phyloP scores from a whole-genome alignment of 2,329 filamentous ascomycete genomes.

The Fusarium coicis region DNA sequence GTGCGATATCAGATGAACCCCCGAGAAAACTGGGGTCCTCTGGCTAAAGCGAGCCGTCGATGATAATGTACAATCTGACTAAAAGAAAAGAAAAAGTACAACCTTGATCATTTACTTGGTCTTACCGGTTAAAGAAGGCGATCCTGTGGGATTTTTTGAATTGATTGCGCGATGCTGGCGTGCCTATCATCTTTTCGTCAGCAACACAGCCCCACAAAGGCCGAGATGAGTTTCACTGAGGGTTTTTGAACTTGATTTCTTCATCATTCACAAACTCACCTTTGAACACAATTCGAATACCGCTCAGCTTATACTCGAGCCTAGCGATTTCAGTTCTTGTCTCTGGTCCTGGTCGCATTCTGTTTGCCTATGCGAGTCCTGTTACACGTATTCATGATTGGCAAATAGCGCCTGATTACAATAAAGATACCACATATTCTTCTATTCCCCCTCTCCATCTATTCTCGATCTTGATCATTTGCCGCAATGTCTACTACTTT shows the following conservation, averaged over 20 bases:
- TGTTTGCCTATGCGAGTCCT: not conserved
- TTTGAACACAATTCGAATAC: not conserved
- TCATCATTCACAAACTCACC: slow-evolving; percentile 5
- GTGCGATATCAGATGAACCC: slow-evolving; percentile 93
- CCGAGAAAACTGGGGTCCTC: slow-evolving; percentile 91
- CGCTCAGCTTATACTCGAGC: not conserved
- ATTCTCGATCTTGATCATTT: not conserved
- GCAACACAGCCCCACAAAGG: slow-evolving; percentile 35
- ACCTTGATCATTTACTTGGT: not conserved
- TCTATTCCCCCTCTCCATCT: not conserved
- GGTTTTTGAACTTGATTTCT: slow-evolving; percentile 21
- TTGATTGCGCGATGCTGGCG: slow-evolving; percentile 16
- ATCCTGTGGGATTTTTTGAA: slow-evolving; percentile 14
- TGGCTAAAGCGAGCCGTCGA: slow-evolving; percentile 68
- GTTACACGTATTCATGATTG: slow-evolving; percentile 22
- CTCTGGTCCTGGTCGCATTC: not conserved
- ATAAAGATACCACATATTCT: slow-evolving; percentile 26
- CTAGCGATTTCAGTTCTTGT: not conserved
- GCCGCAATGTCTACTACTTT: slow-evolving; percentile 19
- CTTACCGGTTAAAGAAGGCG: slow-evolving; percentile 6
- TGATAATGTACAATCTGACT: slow-evolving; percentile 15
- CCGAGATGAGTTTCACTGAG: slow-evolving; percentile 12
- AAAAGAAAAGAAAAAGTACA: not conserved
- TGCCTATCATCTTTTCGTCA: slow-evolving; percentile 26
- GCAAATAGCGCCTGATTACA: slow-evolving; percentile 12